phyloP scores from a whole-genome alignment of 352 stramenopile genomes.

The Globisporangium perplexum region DNA sequence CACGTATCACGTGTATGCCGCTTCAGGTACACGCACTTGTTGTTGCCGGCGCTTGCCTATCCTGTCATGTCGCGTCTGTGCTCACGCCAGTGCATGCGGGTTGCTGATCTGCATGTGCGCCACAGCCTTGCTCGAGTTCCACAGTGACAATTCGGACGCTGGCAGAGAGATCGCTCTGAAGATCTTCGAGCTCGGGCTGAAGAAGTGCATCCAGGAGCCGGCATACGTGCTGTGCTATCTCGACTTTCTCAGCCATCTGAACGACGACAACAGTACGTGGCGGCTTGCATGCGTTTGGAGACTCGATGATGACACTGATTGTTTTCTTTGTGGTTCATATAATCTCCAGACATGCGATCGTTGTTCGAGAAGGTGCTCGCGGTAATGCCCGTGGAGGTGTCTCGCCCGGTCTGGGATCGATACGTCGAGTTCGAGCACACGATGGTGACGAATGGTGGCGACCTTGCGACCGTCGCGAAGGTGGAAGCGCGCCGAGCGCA shows the following conservation, averaged over 20 bases:
- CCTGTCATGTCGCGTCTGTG: constrained; percentile 3
- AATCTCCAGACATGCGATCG: constrained; percentile 71
- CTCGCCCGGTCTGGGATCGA: constrained; percentile 80
- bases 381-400: constrained; percentile 76
- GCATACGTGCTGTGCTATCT: constrained; percentile 83
- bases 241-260: constrained; percentile 80
- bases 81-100: background rate
- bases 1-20: constrained; percentile 79
- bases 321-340: background rate
- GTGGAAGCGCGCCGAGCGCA: constrained; percentile 73
- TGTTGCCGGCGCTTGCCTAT: constrained; percentile 1
- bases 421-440: constrained; percentile 87
- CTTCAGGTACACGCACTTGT: constrained; percentile 44
- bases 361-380: constrained; percentile 87
- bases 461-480: constrained; percentile 79
- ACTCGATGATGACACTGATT: background rate
- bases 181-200: constrained; percentile 86
- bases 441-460: constrained; percentile 78
- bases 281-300: background rate
- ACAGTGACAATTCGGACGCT: constrained; percentile 74
- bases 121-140: constrained; percentile 79
- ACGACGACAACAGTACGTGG: constrained; percentile 86
- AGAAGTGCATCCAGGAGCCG: constrained; percentile 85
- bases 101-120: background rate
- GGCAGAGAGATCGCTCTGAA: constrained; percentile 86